Percentiles rank a stretch among this genome's conserved stretches.
Evolutionary conservation across 73 alveolate genomes (phyloP).

Genomic region (Paramecium bursaria): DNA sequence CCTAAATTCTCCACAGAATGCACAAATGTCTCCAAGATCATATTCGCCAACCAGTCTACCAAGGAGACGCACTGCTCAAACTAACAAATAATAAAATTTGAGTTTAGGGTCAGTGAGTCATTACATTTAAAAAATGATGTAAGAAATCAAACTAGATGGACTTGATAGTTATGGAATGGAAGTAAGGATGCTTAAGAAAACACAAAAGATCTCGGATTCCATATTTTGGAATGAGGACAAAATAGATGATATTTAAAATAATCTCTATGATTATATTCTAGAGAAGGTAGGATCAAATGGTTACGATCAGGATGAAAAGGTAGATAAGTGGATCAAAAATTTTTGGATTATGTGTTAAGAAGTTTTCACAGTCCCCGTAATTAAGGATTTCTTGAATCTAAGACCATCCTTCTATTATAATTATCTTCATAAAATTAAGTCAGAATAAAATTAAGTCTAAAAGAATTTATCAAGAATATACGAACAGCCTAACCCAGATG

Average conservation of each 20-base stretch:
- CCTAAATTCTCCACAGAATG: background rate
- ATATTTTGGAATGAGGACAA: constrained; percentile 60
- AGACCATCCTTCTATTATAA: constrained; percentile 57
- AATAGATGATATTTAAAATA: constrained; percentile 43
- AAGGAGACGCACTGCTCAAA: constrained; percentile 48
- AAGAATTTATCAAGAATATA: constrained; percentile 45
- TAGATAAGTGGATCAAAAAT: constrained; percentile 55
- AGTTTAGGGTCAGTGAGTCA: constrained; percentile 35
- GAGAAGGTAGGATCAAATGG: constrained; percentile 47
- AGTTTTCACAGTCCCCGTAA: constrained; percentile 45
- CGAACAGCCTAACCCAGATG: constrained; percentile 18
- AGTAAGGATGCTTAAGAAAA: constrained; percentile 26
- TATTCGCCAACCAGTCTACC: constrained; percentile 47
- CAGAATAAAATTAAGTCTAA: constrained; percentile 2
- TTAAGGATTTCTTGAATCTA: constrained; percentile 32
- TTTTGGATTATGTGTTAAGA: constrained; percentile 62
- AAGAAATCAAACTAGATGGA: constrained; percentile 33
- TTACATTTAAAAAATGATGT: constrained; percentile 41
- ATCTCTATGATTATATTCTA: constrained; percentile 46
- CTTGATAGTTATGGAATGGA: constrained; percentile 41
- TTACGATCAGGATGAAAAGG: constrained; percentile 43
- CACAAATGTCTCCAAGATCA: constrained; percentile 42
- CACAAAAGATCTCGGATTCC: constrained; percentile 30
- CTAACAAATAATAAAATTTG: constrained; percentile 41
- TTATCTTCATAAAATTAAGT: constrained; percentile 27